Evolutionary conservation across 108 stramenopile species (phyloP).

Genomic region (Aureococcus anophagefferens): DNA sequence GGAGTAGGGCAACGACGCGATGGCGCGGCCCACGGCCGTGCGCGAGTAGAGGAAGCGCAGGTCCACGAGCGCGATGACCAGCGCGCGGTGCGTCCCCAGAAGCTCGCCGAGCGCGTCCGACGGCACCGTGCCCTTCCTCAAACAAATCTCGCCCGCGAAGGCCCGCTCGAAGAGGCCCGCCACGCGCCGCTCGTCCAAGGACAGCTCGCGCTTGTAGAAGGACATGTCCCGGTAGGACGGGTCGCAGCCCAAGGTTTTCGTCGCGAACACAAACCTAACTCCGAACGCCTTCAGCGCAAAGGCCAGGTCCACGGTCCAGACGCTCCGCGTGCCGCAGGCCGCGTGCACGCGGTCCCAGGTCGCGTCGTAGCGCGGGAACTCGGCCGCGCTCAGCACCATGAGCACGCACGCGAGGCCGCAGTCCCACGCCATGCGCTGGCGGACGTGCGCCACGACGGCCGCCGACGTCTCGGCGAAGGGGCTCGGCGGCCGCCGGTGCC

Average conservation of each 20-base stretch:
- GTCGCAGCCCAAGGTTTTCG: neutral
- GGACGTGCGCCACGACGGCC: neutral
- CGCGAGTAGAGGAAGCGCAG: neutral
- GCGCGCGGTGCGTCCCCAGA: neutral
- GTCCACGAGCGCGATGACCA: neutral
- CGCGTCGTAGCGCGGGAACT: neutral
- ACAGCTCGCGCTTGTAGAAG: neutral
- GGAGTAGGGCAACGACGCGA: neutral
- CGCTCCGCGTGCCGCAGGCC: neutral
- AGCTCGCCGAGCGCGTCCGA: neutral
- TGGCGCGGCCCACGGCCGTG: too few relatives aligned
- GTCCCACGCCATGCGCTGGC: neutral
- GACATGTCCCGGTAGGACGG: neutral
- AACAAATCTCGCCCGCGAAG: neutral
- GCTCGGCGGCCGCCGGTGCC: too few relatives aligned
- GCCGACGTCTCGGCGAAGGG: too few relatives aligned
- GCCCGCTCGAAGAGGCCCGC: neutral
- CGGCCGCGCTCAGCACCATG: neutral
- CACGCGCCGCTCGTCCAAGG: neutral
- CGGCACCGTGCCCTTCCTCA: neutral
- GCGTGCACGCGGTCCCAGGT: neutral
- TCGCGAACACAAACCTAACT: neutral
- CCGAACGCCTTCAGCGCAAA: neutral
- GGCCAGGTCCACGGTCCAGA: neutral
- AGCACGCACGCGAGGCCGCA: neutral